A percentile compares a stretch with the other conserved stretches of the same genome.
These are phyloP conservation scores for Emmonsiellopsis sp. DNA, from an alignment of 2,329 filamentous ascomycete genomes.

Conservation along the genomic window DNA sequence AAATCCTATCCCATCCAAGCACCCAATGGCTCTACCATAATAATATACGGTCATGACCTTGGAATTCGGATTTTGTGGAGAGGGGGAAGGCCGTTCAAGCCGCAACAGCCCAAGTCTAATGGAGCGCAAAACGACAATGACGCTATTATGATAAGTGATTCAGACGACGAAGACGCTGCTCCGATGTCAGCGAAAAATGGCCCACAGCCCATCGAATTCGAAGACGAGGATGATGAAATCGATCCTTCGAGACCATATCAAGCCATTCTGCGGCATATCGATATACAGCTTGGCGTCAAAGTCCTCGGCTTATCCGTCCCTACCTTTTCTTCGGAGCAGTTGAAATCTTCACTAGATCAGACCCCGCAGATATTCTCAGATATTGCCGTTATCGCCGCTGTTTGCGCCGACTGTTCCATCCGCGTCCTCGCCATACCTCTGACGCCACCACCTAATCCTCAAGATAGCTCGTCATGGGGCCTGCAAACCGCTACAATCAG, in stretches of 20 bases:
- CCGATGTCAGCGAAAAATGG: conserved; percentile 19
- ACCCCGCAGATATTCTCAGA: conserved; percentile 40
- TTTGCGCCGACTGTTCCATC: conserved; percentile 49
- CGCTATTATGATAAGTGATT: conserved; percentile 46
- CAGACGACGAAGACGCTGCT: conserved; percentile 45
- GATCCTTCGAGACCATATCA: conserved; percentile 47
- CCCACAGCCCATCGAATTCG: conserved; percentile 32
- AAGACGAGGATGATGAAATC: conserved; percentile 48
- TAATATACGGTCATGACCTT: conserved; percentile 50
- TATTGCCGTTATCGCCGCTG: conserved; percentile 44
- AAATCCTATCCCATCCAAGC: conserved; percentile 49
- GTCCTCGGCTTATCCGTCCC: conserved; percentile 44
- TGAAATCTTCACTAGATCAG: conserved; percentile 30
- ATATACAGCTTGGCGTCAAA: conserved; percentile 44
- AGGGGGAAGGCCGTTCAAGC: conserved; percentile 43
- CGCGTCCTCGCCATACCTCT: conserved; percentile 47
- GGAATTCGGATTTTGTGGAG: conserved; percentile 53
- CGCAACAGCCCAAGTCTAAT: conserved; percentile 29
- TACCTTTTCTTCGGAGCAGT: conserved; percentile 33
- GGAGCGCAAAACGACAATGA: conserved; percentile 30
- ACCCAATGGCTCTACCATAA: conserved; percentile 52
- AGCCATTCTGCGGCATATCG: conserved; percentile 44
- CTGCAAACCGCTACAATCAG: conserved; percentile 41
- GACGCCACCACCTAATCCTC: conserved; percentile 36
- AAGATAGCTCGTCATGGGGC: conserved; percentile 26